A percentile compares a stretch with the other conserved stretches of the same genome.
These are phyloP conservation scores for Cercophora samala DNA, from an alignment of 495 filamentous ascomycete genomes.

Conservation along the genomic window DNA sequence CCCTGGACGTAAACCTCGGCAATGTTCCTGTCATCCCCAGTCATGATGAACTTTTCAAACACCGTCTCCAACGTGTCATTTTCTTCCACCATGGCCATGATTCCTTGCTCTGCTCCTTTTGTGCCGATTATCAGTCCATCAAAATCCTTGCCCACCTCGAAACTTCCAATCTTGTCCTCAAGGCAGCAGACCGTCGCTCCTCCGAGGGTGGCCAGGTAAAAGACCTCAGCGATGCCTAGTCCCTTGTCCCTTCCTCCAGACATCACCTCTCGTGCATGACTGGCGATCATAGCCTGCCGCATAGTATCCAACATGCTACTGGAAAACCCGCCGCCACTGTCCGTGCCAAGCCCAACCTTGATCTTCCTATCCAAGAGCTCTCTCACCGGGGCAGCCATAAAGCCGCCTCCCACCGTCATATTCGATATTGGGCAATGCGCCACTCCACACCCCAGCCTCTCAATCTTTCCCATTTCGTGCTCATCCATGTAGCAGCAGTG, in stretches of 20 bases:
- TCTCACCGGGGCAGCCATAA: slow-evolving; percentile 59
- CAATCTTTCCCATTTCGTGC: slow-evolving; percentile 49
- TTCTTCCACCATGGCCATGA: slow-evolving; percentile 54
- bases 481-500: slow-evolving; percentile 61
- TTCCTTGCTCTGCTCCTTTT: slow-evolving; percentile 36
- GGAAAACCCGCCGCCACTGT: slow-evolving; percentile 63
- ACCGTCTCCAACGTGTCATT: slow-evolving; percentile 45
- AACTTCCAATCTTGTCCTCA: slow-evolving; percentile 53
- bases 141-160: slow-evolving; percentile 60
- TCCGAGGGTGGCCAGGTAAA: slow-evolving; percentile 61
- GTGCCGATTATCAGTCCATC: slow-evolving; percentile 59
- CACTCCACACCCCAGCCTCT: slow-evolving; percentile 52
- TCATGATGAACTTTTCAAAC: slow-evolving; percentile 66
- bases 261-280: slow-evolving; percentile 50
- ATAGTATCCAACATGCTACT: slow-evolving; percentile 58
- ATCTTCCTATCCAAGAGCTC: slow-evolving; percentile 55
- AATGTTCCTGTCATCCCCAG: slow-evolving; percentile 63
- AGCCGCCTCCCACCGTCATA: slow-evolving; percentile 57
- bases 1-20: slow-evolving; percentile 56
- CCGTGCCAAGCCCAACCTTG: slow-evolving; percentile 65
- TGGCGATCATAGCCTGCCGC: slow-evolving; percentile 59
- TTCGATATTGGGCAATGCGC: slow-evolving; percentile 64
- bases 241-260: slow-evolving; percentile 48
- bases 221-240: slow-evolving; percentile 52
- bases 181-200: slow-evolving; percentile 61